Evolutionary conservation across 257 asterid genomes (phyloP).

Genomic region (Mitragyna speciosa): DNA sequence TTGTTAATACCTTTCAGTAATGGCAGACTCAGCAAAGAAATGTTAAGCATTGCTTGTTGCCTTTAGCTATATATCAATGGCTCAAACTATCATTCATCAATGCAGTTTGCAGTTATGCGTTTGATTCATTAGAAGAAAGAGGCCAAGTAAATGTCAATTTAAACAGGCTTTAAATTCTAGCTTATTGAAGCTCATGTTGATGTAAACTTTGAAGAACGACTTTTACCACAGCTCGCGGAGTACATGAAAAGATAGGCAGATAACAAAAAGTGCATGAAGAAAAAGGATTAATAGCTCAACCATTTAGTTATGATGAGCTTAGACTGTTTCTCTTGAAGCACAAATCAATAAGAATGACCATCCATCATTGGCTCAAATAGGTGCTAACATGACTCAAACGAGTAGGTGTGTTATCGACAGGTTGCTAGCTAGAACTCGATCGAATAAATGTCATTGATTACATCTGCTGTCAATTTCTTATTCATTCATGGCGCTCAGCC

Average conservation of each 20-base stretch:
- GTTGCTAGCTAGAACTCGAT: slow-evolving; percentile 4
- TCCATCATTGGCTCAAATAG: background rate
- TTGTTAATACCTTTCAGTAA: slow-evolving; percentile 4
- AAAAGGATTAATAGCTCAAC: background rate
- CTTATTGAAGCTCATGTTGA: background rate
- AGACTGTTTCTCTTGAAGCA: background rate
- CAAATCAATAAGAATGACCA: background rate
- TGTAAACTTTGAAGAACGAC: background rate
- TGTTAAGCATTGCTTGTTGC: slow-evolving; percentile 9
- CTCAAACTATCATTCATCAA: background rate
- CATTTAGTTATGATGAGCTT: background rate
- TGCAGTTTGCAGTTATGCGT: background rate
- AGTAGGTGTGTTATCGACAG: background rate
- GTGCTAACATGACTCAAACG: background rate
- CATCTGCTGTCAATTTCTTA: background rate
- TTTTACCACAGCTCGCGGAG: background rate
- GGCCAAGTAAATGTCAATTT: no score
- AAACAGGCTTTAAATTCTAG: background rate
- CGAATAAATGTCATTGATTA: background rate
- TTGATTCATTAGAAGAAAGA: background rate
- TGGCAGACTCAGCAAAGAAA: background rate
- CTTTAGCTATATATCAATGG: background rate
- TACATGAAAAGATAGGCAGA: background rate
- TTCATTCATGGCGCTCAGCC: no score
- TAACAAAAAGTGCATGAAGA: background rate